Base-by-base conservation (phyloP, 1,284 basidiomycete genomes). In the Tilletiaria anomala region DNA sequence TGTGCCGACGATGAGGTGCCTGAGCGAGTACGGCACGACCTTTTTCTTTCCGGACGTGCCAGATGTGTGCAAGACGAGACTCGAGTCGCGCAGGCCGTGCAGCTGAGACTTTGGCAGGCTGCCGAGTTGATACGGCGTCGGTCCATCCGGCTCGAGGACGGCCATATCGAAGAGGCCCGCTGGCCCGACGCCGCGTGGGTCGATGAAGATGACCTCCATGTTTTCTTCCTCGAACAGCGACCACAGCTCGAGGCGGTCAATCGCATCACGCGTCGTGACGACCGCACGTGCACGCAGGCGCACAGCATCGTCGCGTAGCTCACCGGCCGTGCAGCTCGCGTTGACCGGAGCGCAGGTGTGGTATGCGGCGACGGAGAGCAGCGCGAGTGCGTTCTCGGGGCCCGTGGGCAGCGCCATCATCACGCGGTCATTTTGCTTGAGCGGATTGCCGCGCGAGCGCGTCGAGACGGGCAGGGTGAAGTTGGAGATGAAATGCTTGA, bases 341-440 rank as follows among this genome's bases (percentile, higher is more conserved):
- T 66, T 66, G 44, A 66, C 53, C 22, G 63, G 63, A 11, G 63
- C 63, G 42, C 61, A 65, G 32, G 55, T 65, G 44, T 60, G 62
- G 43, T 66, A 66, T 14, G 56, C 44, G 15, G 63, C 61, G 5
- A 64, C 56, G 8, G 57, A 50, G 17, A 66, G 47, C 2, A 66
- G 47, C 8, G 60, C 60, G 8, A 66, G 40, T 2, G 63, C 63
- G 21, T 65, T 64, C 31, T 66, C 63, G 3, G 63, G 54, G 24
- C 63, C 61, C 3, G 63, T 66, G 3, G 63, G 63, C 11, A 66
- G 47, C 10, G 60, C 60, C 61, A 66, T 61, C 61, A 65, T 65
- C 43, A 66, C 50, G 35, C 63, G 59, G 39, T 66, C 61, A 42
- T 66, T 66, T 40, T 54, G 53, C 17, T 50, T 50, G 6, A 66